These are phyloP conservation scores for Hysterium pulicare DNA, from an alignment of 2,329 filamentous ascomycete genomes.

Conservation along the genomic window DNA sequence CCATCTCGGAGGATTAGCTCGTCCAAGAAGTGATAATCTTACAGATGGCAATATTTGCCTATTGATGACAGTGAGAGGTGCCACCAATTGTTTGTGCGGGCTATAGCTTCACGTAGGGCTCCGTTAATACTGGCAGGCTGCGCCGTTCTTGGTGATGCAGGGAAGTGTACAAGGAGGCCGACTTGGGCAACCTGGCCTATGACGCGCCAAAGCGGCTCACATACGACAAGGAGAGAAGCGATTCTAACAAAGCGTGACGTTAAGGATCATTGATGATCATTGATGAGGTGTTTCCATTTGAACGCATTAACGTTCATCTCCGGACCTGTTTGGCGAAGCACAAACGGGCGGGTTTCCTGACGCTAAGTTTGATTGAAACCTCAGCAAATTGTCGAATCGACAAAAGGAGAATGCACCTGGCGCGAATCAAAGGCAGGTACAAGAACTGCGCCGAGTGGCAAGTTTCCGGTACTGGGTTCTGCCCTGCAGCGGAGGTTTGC, in stretches of 20 bases:
- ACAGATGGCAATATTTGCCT: slow-evolving; percentile 2
- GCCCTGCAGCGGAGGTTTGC: not conserved
- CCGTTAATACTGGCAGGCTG: no score
- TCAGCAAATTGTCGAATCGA: not conserved
- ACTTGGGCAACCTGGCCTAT: no score
- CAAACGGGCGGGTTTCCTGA: not conserved
- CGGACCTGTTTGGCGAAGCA: not conserved
- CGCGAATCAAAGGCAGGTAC: not conserved
- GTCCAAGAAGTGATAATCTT: slow-evolving; percentile 20
- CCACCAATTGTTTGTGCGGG: not conserved
- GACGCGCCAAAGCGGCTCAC: no score
- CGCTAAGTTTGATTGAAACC: not conserved
- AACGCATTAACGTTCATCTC: not conserved
- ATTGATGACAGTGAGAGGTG: not conserved
- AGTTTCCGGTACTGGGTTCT: not conserved
- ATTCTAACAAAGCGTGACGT: not conserved
- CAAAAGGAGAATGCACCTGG: not conserved
- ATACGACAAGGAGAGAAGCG: not conserved
- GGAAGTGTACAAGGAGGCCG: no score
- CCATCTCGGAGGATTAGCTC: slow-evolving; percentile 20
- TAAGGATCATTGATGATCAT: not conserved
- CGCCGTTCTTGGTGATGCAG: no score
- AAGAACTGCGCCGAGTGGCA: not conserved
- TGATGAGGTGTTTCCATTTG: not conserved
- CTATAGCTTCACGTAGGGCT: no score